Percentiles rank a stretch among this genome's conserved stretches.
Evolutionary conservation across 2,329 filamentous ascomycete species (phyloP).

Genomic region (Didymella arachidicola): DNA sequence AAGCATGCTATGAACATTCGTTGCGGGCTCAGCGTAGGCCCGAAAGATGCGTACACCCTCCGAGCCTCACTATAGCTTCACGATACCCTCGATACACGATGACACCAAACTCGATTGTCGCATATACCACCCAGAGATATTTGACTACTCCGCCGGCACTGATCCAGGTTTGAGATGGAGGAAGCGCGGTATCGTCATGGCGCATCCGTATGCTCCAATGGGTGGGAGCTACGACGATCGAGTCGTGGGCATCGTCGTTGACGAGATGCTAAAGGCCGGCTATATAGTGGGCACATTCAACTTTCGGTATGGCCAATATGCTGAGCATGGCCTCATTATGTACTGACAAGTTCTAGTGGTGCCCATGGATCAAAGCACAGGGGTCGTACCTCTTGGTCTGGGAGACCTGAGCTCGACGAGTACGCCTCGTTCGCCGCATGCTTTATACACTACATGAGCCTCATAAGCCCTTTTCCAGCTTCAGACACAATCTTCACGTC

Average conservation of each 20-base stretch:
- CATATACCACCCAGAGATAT: slow-evolving; percentile 68
- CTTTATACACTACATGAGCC: slow-evolving; percentile 74
- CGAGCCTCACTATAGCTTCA: slow-evolving; percentile 65
- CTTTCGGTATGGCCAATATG: slow-evolving; percentile 69
- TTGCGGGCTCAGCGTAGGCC: slow-evolving; percentile 35
- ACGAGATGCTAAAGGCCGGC: slow-evolving; percentile 70
- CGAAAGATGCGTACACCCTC: slow-evolving; percentile 32
- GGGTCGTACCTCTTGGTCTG: slow-evolving; percentile 87
- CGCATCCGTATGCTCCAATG: slow-evolving; percentile 89
- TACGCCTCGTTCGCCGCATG: slow-evolving; percentile 86
- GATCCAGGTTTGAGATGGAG: slow-evolving; percentile 34
- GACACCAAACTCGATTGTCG: slow-evolving; percentile 78
- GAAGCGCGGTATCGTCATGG: slow-evolving; percentile 70
- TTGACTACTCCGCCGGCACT: slow-evolving; percentile 27
- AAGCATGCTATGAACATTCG: slow-evolving; percentile 35
- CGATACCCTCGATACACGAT: slow-evolving; percentile 85
- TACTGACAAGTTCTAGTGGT: slow-evolving; percentile 64
- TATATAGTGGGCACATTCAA: slow-evolving; percentile 90
- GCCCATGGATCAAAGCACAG: slow-evolving; percentile 68
- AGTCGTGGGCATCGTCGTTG: slow-evolving; percentile 72
- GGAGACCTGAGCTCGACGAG: slow-evolving; percentile 79
- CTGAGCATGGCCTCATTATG: background rate
- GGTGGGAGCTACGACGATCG: slow-evolving; percentile 87
- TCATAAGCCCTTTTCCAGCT: slow-evolving; percentile 52
- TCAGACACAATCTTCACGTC: slow-evolving; percentile 26